Percentiles rank a stretch among this genome's conserved stretches.
These are phyloP conservation scores for Trichoderma koningiopsis DNA, from an alignment of 2,329 filamentous ascomycete genomes.

Conservation along the genomic window DNA sequence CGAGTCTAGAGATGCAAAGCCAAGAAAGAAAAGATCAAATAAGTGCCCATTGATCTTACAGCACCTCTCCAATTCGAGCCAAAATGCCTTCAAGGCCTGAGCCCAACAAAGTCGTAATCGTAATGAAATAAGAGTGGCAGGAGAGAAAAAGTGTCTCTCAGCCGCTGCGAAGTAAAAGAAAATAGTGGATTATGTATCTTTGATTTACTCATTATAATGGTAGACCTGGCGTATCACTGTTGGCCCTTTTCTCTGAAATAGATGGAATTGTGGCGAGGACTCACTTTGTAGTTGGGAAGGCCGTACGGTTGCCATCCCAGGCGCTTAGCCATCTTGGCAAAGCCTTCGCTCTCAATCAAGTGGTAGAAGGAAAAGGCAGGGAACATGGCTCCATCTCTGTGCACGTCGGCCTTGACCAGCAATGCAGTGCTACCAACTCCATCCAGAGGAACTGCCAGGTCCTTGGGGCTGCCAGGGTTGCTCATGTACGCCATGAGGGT, in stretches of 20 bases:
- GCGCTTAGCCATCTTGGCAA: constrained; percentile 93
- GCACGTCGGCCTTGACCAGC: constrained; percentile 93
- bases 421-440: constrained; percentile 92
- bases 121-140: constrained; percentile 17
- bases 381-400: constrained; percentile 98
- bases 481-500: constrained; percentile 86
- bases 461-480: constrained; percentile 56
- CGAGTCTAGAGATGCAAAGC: constrained; percentile 12
- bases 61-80: not conserved
- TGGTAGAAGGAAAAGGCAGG: constrained; percentile 95
- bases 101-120: constrained; percentile 23
- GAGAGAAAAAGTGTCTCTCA: not conserved
- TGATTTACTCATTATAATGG: constrained; percentile 80
- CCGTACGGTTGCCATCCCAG: constrained; percentile 84
- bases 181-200: not conserved
- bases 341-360: constrained; percentile 96
- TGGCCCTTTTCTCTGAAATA: constrained; percentile 2
- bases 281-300: constrained; percentile 95
- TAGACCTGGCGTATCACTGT: constrained; percentile 66
- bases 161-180: constrained; percentile 4
- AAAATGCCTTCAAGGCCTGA: constrained; percentile 7
- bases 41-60: constrained; percentile 1
- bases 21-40: constrained; percentile 3
- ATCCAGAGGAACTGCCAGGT: constrained; percentile 74
- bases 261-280: constrained; percentile 33